Conservation (phyloP, 306 rosid species). For the Dicorynia guianensis region DNA sequence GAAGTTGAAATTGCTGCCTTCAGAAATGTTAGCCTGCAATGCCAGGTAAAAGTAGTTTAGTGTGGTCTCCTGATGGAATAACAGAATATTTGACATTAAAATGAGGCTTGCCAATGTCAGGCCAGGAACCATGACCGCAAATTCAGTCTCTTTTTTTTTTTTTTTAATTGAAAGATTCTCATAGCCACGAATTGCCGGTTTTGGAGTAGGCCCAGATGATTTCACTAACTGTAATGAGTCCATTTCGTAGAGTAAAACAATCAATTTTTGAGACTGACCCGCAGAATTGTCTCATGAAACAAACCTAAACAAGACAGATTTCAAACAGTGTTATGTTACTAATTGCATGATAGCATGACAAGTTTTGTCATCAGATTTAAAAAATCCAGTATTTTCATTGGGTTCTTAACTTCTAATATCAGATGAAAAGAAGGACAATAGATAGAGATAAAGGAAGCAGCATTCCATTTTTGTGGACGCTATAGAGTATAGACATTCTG, state of each 20-base stretch:
- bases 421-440: neutral
- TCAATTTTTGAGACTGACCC: slow-evolving; percentile 67
- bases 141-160: slow-evolving; percentile 1
- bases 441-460: too few species aligned
- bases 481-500: too few species aligned
- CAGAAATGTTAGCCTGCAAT: slow-evolving; percentile 60
- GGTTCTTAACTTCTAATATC: neutral
- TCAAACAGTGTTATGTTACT: neutral
- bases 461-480: too few species aligned
- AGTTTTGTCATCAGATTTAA: neutral
- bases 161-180: slow-evolving; percentile 5
- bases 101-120: neutral
- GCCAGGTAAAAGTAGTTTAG: slow-evolving; percentile 1
- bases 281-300: slow-evolving; percentile 64
- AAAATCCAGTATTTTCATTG: neutral
- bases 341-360: neutral
- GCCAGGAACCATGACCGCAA: neutral
- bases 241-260: slow-evolving; percentile 71
- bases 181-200: slow-evolving; percentile 4
- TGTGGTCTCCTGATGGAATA: slow-evolving; percentile 12
- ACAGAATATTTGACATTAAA: neutral
- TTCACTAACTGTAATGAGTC: slow-evolving; percentile 65
- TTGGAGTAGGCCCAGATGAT: slow-evolving; percentile 8
- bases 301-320: slow-evolving; percentile 45
- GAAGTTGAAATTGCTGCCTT: slow-evolving; percentile 63